These are phyloP conservation scores for Fonsecaea multimorphosa DNA, from an alignment of 2,329 filamentous ascomycete genomes.

Conservation along the genomic window DNA sequence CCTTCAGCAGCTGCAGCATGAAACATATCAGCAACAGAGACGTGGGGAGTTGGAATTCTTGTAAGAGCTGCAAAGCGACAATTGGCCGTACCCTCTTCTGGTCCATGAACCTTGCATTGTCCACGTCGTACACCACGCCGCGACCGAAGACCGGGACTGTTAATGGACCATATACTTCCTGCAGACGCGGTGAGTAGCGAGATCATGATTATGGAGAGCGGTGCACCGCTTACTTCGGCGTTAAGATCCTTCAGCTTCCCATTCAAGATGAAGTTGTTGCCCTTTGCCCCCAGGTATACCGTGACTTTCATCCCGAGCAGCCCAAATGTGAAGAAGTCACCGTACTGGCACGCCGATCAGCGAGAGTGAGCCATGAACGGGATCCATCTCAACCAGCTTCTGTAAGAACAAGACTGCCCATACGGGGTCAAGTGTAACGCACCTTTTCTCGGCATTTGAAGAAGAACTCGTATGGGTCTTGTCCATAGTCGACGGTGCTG, in stretches of 20 bases:
- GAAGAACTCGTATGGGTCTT: constrained; percentile 74
- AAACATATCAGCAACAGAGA: constrained; percentile 38
- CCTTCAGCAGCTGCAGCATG: constrained; percentile 64
- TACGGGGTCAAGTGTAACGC: constrained; percentile 34
- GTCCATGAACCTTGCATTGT: constrained; percentile 91
- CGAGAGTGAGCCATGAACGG: background rate
- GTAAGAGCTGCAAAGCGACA: constrained; percentile 27
- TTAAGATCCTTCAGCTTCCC: constrained; percentile 88
- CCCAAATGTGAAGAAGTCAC: constrained; percentile 88
- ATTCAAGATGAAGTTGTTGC: constrained; percentile 91
- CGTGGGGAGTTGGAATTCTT: background rate
- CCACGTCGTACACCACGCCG: constrained; percentile 89
- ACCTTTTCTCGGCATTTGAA: constrained; percentile 75
- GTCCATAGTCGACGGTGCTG: constrained; percentile 91
- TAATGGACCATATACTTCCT: constrained; percentile 81
- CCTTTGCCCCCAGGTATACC: constrained; percentile 78
- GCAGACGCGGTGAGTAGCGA: background rate
- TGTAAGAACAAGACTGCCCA: background rate
- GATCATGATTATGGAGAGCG: background rate
- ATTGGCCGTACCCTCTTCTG: constrained; percentile 77
- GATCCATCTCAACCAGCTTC: background rate
- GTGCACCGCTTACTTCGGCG: constrained; percentile 63
- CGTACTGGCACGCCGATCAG: constrained; percentile 63
- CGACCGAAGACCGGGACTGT: constrained; percentile 75
- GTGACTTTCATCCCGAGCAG: constrained; percentile 89